Conservation (phyloP, 163 green algal species). For the Prototheca wickerhamii region DNA sequence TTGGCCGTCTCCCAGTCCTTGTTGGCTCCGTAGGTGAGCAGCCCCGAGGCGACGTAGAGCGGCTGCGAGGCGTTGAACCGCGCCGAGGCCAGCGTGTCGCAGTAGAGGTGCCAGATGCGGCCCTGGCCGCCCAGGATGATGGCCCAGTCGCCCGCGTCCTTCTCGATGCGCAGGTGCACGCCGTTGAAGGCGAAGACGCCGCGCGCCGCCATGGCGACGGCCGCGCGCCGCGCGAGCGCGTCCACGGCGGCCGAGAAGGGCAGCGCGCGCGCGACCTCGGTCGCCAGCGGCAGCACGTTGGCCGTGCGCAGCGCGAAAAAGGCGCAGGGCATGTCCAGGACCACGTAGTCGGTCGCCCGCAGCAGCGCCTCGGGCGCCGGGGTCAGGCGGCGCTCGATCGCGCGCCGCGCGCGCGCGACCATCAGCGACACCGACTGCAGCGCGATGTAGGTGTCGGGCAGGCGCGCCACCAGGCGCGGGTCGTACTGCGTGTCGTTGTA, state of each 20-base stretch:
- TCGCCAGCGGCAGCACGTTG: slow-evolving; percentile 28
- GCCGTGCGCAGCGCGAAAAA: slow-evolving; percentile 44
- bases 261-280: slow-evolving; percentile 36
- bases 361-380: slow-evolving; percentile 9
- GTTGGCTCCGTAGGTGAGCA: slow-evolving; percentile 48
- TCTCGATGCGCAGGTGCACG: slow-evolving; percentile 49
- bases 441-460: slow-evolving; percentile 46
- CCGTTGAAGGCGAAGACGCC: slow-evolving; percentile 3
- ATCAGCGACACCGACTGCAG: slow-evolving; percentile 43
- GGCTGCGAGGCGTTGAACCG: slow-evolving; percentile 32
- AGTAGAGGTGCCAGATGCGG: slow-evolving; percentile 38
- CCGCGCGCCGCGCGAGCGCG: background rate
- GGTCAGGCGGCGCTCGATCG: slow-evolving; percentile 8
- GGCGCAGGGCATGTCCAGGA: slow-evolving; percentile 61
- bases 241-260: slow-evolving; percentile 38
- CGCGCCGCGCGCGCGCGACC: slow-evolving; percentile 26
- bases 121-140: slow-evolving; percentile 50
- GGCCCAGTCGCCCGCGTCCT: slow-evolving; percentile 59
- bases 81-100: slow-evolving; percentile 31
- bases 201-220: background rate
- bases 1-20: slow-evolving; percentile 37
- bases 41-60: slow-evolving; percentile 55
- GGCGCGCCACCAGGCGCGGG: slow-evolving; percentile 15
- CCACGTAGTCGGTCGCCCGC: slow-evolving; percentile 27
- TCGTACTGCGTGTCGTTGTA: slow-evolving; percentile 30